Base-by-base conservation (phyloP, 2,329 filamentous ascomycete species). In the Ceratocystis diversiconidia region DNA sequence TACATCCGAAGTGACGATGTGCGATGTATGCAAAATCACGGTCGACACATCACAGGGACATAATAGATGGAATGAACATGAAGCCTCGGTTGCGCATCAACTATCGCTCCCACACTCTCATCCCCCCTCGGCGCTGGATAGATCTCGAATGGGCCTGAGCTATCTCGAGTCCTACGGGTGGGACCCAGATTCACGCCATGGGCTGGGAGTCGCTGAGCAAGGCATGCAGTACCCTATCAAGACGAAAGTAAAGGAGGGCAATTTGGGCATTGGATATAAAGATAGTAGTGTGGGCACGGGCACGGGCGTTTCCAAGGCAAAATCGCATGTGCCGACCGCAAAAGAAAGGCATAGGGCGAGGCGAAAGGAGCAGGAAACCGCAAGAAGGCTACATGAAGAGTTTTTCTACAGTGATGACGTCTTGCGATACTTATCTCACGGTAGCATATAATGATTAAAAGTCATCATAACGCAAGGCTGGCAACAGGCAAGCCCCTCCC, bases 141-240 rank as follows among this genome's bases (percentile, higher is more conserved):
- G 88, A 43, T 81, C 79, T 3, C 80, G 87, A 59, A 88, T 89
- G 79, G 88, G 88, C 0, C 76, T 91, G 5, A 77, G 81, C 4
- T 82, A 87, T 32, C 79, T 92, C 41, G 78, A 83, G 63, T 79
- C 82, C 0, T 81, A 87, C 67, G 88, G 88, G 32, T 92, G 87
- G 84, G 85, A 92, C 70, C 86, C 88, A 0, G 88, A 92, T 73
- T 78, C 83, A 32, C 79, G 90, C 2, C 74, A 77, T 17, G 92
- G 92, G 0, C 79, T 96, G 0, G 92, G 92, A 0, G 81, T 81
- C 8, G 75, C 77, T 1, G 85, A 88, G 0, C 83, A 88, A 69
- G 92, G 92, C 2, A 86, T 90, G 68, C 79, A 86, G 50, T 86
- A 85, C 69, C 92, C 92, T 0, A 79, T 96, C 68, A 90, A 90